Percentiles rank a stretch among this genome's conserved stretches.
These are phyloP conservation scores for Paralagenidium karlingii DNA, from an alignment of 352 stramenopile genomes.

Conservation along the genomic window DNA sequence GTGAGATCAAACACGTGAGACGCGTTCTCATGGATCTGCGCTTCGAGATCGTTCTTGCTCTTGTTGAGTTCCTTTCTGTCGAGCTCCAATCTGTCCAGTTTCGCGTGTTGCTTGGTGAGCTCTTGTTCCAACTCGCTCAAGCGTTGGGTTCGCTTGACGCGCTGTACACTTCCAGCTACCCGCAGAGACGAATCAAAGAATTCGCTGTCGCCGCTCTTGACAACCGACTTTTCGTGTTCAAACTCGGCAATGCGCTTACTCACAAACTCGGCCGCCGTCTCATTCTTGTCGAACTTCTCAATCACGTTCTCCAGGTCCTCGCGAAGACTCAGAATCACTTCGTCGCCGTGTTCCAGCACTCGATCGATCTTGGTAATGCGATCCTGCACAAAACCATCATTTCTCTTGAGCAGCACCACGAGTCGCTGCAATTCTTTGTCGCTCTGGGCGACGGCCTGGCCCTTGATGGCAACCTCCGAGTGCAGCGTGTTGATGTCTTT, in stretches of 20 bases:
- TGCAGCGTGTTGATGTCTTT: constrained; percentile 21
- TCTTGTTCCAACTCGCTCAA: constrained; percentile 27
- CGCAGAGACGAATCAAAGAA: constrained; percentile 49
- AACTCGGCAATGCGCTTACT: constrained; percentile 6
- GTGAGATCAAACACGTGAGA: too few relatives aligned
- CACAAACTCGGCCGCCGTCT: constrained; percentile 6
- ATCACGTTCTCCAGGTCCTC: constrained; percentile 43
- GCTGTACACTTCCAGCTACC: constrained; percentile 36
- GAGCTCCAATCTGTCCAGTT: neutral
- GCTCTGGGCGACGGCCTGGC: too few relatives aligned
- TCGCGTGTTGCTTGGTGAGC: constrained; percentile 17
- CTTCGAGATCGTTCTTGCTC: too few relatives aligned
- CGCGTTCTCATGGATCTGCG: too few relatives aligned
- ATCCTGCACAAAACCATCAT: constrained; percentile 40
- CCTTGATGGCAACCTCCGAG: constrained; percentile 41
- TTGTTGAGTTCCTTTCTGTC: constrained; percentile 3
- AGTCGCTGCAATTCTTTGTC: constrained; percentile 52
- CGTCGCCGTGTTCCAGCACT: constrained; percentile 33
- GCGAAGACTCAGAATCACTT: constrained; percentile 33
- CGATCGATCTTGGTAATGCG: constrained; percentile 18
- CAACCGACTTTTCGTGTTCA: constrained; percentile 1
- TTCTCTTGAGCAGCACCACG: constrained; percentile 54
- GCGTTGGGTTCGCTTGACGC: constrained; percentile 25
- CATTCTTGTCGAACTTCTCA: constrained; percentile 3
- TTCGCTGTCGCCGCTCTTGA: constrained; percentile 16